Evolutionary conservation across 1,284 basidiomycete species (phyloP).

Genomic region (Cerrena zonata): DNA sequence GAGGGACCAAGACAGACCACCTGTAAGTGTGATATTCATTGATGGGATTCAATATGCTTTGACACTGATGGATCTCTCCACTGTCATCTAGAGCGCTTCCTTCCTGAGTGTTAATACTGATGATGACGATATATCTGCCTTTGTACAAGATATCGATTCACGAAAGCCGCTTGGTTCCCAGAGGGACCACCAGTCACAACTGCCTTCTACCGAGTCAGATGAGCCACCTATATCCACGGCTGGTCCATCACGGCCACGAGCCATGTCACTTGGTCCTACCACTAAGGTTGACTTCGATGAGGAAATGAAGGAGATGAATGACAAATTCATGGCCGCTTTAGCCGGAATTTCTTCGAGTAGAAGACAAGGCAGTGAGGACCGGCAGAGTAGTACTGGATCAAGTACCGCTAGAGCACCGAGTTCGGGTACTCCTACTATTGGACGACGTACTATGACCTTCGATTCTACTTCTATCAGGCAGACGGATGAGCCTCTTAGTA

Average conservation of each 20-base stretch:
- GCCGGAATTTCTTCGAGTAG: slow-evolving; percentile 23
- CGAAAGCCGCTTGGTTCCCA: slow-evolving; percentile 53
- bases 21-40: slow-evolving; percentile 19
- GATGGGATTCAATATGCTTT: neutral
- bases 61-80: too few species aligned
- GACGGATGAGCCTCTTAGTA: slow-evolving; percentile 6
- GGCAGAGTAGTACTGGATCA: slow-evolving; percentile 13
- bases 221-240: neutral
- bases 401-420: slow-evolving; percentile 15
- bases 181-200: slow-evolving; percentile 20
- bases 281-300: slow-evolving; percentile 59
- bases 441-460: slow-evolving; percentile 10
- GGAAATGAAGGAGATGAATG: slow-evolving; percentile 57
- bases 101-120: slow-evolving; percentile 49
- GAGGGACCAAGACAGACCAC: slow-evolving; percentile 32
- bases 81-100: slow-evolving; percentile 33
- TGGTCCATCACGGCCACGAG: slow-evolving; percentile 12
- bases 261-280: slow-evolving; percentile 31
- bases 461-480: slow-evolving; percentile 11
- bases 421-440: slow-evolving; percentile 14
- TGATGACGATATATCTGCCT: slow-evolving; percentile 70
- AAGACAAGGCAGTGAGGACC: slow-evolving; percentile 17
- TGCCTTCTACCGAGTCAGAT: neutral
- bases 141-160: slow-evolving; percentile 68
- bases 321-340: slow-evolving; percentile 54